Base-by-base conservation (phyloP, 2,329 filamentous ascomycete species). In the Hypoxylon sp. region DNA sequence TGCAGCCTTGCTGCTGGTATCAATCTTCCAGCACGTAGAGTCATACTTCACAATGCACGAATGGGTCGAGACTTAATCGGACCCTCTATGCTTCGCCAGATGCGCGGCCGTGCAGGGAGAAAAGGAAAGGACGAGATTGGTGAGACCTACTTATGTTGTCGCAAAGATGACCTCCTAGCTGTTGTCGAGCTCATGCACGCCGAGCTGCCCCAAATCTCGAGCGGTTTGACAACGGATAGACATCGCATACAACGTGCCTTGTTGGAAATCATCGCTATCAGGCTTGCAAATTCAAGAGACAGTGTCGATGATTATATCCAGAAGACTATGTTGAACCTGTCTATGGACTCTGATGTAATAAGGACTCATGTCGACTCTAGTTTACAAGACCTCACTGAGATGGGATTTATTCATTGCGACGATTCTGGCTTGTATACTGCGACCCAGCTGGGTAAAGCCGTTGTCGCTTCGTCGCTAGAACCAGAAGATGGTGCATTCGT, bases 1-100 rank as follows among this genome's bases (percentile, higher is more conserved):
- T 94, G 91, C 74, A 93, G 91, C 76, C 84, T 94, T 63, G 92
- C 92, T n/a, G 92, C 92, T 13, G 92, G 92, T n/a, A 93, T 94
- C 65, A 94, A 94, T 78, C 81, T 94, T 74, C 77, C 77, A 4
- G 92, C 92, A 6, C 84, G 92, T 59, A 84, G 92, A 71, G 92
- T 94, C 0, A 93, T 94, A 65, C 84, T 93, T 26, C 91, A 93
- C 75, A 91, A 89, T 68, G 91, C 90, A 31, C 86, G 90, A 44
- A 94, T 94, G 91, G 92, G 92, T 0, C 85, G 90, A 58, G 91
- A 94, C 50, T 82, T 94, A 52, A 87, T 94, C n/a, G 92, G 91
- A 0, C 92, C 92, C 11, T 89, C 92, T 3, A 92, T 94, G 90
- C 83, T 94, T 78, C 88, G 91, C 53, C 92, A 94, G 79, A 94